Conservation (phyloP, 192 early-diverging fungal genomes). For the Entomortierella lignicola region DNA sequence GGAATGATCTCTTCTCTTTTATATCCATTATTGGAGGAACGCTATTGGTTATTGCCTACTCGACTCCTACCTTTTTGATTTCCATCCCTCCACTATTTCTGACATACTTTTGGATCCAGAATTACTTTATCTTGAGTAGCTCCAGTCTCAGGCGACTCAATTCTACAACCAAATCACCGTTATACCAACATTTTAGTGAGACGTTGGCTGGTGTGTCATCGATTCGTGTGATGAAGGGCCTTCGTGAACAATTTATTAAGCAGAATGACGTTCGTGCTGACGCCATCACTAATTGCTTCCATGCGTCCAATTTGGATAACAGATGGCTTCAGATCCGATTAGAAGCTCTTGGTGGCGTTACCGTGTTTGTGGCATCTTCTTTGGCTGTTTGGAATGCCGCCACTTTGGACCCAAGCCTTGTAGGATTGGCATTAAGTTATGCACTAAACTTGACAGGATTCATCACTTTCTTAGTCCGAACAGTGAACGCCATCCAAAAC, state of each 20-base stretch:
- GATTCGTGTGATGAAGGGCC: conserved; percentile 75
- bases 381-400: conserved; percentile 61
- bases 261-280: conserved; percentile 25
- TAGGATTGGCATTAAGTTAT: conserved; percentile 85
- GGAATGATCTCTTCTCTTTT: conserved; percentile 56
- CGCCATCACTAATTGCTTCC: conserved; percentile 4
- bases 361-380: conserved; percentile 69
- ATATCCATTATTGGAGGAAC: conserved; percentile 47
- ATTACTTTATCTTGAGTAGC: conserved; percentile 76
- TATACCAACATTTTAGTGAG: conserved; percentile 80
- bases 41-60: conserved; percentile 55
- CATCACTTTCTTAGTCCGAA: conserved; percentile 77
- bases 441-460: conserved; percentile 78
- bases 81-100: conserved; percentile 61
- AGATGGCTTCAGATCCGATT: conserved; percentile 75
- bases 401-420: conserved; percentile 79
- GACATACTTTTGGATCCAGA: conserved; percentile 60
- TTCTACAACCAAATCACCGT: conserved; percentile 80
- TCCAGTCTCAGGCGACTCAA: conserved; percentile 88
- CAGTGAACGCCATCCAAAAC: conserved; percentile 79
- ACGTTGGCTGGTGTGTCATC: conserved; percentile 68
- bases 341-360: conserved; percentile 70
- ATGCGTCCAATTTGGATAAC: conserved; percentile 64
- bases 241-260: conserved; percentile 24
- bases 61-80: conserved; percentile 59